Conservation (phyloP, 257 asterid genomes). For the Ajuga chamaepitys region DNA sequence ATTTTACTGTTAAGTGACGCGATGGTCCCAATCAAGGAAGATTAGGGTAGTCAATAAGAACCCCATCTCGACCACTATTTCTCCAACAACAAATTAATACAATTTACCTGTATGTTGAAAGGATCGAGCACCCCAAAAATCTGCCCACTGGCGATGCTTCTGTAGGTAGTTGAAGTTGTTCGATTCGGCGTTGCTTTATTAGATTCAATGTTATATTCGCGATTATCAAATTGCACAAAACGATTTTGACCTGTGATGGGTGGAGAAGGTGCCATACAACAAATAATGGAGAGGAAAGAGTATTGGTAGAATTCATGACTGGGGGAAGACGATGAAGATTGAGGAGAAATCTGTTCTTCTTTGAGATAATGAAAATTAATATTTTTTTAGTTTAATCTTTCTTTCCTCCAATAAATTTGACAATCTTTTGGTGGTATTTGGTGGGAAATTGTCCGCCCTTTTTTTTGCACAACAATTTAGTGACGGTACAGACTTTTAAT, state of each 20-base stretch:
- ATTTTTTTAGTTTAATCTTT: too few relatives aligned
- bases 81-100: neutral
- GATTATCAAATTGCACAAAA: neutral
- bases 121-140: neutral
- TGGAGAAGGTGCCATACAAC: too few relatives aligned
- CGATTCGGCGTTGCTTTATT: conserved; percentile 25
- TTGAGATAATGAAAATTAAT: too few relatives aligned
- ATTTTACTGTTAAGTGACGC: conserved; percentile 61
- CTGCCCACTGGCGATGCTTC: conserved; percentile 14
- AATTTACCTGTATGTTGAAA: conserved; percentile 13
- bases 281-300: too few relatives aligned
- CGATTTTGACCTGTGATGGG: conserved; percentile 1
- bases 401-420: too few relatives aligned
- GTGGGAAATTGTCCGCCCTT: too few relatives aligned
- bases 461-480: too few relatives aligned
- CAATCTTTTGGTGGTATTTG: too few relatives aligned
- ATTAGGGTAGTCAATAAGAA: conserved; percentile 67
- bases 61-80: conserved; percentile 46
- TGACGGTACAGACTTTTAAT: too few relatives aligned
- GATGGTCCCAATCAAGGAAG: conserved; percentile 63
- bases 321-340: too few relatives aligned
- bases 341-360: too few relatives aligned
- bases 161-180: conserved; percentile 18
- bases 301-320: too few relatives aligned
- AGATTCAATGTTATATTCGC: conserved; percentile 16